Conservation (phyloP, 208 protist genomes). For the Strigomonas culicis region DNA sequence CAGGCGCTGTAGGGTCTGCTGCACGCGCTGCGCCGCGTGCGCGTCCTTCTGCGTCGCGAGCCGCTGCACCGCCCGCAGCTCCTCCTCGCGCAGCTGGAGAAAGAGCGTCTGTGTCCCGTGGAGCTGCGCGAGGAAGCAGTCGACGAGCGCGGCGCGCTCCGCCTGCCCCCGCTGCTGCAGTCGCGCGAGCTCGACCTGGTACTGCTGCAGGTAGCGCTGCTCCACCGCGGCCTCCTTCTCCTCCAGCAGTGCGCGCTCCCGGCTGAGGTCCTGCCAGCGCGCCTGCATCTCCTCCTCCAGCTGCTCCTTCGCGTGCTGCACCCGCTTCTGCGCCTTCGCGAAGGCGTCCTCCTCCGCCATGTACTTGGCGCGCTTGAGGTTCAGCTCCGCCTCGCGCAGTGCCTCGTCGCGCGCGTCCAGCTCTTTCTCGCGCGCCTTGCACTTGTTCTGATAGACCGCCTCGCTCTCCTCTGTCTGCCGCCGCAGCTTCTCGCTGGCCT, state of each 20-base stretch:
- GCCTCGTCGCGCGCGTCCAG: too few species aligned
- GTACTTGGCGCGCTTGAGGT: too few species aligned
- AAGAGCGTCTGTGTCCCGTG: slow-evolving; percentile 20
- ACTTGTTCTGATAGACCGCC: too few species aligned
- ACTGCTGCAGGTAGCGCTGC: slow-evolving; percentile 10
- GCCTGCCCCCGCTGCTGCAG: slow-evolving; percentile 21
- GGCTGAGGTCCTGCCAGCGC: background rate
- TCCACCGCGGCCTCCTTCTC: too few species aligned
- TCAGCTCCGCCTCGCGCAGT: background rate
- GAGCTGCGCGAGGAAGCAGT: slow-evolving; percentile 22
- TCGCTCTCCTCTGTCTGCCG: too few species aligned
- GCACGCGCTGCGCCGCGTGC: slow-evolving; percentile 9
- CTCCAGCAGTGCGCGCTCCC: too few species aligned
- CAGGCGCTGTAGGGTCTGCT: background rate
- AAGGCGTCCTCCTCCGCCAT: background rate
- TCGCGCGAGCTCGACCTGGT: slow-evolving; percentile 5
- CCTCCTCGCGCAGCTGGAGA: slow-evolving; percentile 13
- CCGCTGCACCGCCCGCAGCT: slow-evolving; percentile 15
- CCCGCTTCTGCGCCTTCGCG: slow-evolving; percentile 12
- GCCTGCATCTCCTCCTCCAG: slow-evolving; percentile 15
- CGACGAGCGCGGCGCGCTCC: slow-evolving; percentile 17
- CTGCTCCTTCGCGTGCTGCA: slow-evolving; percentile 19
- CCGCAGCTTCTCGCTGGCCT: too few species aligned
- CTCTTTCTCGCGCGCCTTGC: too few species aligned
- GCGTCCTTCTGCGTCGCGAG: slow-evolving; percentile 11